These are phyloP conservation scores for Apophysomyces sp. DNA, from an alignment of 371 early-diverging fungal species.

Conservation along the genomic window DNA sequence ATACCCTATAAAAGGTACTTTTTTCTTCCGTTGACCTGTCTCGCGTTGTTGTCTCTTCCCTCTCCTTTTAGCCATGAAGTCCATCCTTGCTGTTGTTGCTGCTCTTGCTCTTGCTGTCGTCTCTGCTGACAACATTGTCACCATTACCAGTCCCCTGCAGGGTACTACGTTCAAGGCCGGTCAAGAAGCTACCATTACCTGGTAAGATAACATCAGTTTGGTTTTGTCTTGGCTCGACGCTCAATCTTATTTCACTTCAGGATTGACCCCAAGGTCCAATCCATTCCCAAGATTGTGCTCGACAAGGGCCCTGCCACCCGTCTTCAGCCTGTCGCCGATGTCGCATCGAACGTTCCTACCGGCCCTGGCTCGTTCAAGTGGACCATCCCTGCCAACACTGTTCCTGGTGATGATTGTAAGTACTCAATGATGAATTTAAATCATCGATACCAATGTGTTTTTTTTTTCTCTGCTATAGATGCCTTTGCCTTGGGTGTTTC, in stretches of 20 bases:
- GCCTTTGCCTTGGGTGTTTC: slow-evolving; percentile 29
- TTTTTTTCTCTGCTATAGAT: no score
- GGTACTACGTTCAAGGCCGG: slow-evolving; percentile 15
- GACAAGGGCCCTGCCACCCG: slow-evolving; percentile 21
- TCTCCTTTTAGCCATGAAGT: slow-evolving; percentile 14
- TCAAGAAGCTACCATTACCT: slow-evolving; percentile 15
- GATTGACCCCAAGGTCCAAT: slow-evolving; percentile 18
- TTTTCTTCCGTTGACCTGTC: neutral
- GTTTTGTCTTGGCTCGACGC: neutral
- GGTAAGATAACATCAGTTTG: slow-evolving; percentile 15
- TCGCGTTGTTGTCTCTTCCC: neutral
- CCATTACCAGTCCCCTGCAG: slow-evolving; percentile 13
- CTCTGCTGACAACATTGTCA: slow-evolving; percentile 13
- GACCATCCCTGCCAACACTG: slow-evolving; percentile 24
- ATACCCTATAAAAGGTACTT: neutral
- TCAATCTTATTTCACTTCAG: neutral
- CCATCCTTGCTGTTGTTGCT: slow-evolving; percentile 22
- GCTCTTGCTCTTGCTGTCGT: slow-evolving; percentile 17
- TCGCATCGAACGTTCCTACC: slow-evolving; percentile 20
- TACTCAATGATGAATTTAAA: no score
- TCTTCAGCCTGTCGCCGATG: slow-evolving; percentile 15
- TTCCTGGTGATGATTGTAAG: slow-evolving; percentile 24
- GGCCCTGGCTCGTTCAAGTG: slow-evolving; percentile 11
- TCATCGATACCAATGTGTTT: no score
- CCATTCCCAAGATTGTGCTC: slow-evolving; percentile 23